Conservation (phyloP, 169 alveolate genomes). For the Amoebophrya sp. region DNA sequence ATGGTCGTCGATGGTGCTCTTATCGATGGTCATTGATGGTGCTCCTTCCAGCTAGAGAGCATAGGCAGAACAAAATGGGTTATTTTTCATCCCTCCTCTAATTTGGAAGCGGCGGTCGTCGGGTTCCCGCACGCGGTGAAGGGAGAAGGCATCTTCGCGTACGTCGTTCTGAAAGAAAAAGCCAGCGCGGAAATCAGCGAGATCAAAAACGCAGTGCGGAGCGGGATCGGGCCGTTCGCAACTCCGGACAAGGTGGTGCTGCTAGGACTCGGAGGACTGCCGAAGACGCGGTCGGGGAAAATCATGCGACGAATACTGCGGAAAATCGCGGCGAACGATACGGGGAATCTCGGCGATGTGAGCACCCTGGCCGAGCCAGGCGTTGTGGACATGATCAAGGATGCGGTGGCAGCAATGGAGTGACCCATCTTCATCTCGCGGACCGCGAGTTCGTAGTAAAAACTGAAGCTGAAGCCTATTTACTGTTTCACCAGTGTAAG, state of each 20-base stretch:
- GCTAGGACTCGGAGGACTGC: no score
- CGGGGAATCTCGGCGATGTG: slow-evolving; percentile 38
- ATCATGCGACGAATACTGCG: slow-evolving; percentile 79
- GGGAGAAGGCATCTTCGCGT: slow-evolving; percentile 79
- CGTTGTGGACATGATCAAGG: slow-evolving; percentile 28
- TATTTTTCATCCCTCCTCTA: neutral
- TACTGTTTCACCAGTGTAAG: no score
- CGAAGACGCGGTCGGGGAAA: slow-evolving; percentile 85
- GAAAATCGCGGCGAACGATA: slow-evolving; percentile 61
- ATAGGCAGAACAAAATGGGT: no score
- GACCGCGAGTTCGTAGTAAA: no score
- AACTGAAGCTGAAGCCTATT: no score
- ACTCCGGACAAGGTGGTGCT: slow-evolving; percentile 73
- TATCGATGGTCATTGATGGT: no score
- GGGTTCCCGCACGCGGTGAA: slow-evolving; percentile 80
- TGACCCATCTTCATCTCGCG: no score
- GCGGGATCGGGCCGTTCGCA: slow-evolving; percentile 80
- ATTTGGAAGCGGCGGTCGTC: slow-evolving; percentile 34
- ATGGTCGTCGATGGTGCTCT: no score
- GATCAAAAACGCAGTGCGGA: slow-evolving; percentile 40
- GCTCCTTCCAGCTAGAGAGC: no score
- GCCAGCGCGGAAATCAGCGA: neutral
- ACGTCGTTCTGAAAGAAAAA: slow-evolving; percentile 52
- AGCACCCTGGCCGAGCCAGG: slow-evolving; percentile 40
- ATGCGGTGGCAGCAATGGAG: no score